Evolutionary conservation across 257 asterid genomes (phyloP), one percentile per base, ranked within the genome.

Genomic region (Fraxinus cuspidata): DNA sequence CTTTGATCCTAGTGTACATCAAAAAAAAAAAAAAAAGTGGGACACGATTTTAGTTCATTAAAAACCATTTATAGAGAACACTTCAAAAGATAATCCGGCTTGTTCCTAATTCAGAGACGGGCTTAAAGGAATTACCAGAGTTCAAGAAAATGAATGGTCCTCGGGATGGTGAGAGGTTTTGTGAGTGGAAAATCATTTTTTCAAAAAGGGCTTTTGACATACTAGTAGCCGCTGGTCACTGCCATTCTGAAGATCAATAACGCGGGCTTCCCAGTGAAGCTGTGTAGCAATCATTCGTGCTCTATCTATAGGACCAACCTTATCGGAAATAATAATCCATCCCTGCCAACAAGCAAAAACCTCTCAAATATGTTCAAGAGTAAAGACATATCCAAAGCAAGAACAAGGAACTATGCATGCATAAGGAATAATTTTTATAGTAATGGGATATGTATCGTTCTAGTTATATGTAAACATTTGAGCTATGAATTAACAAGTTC

Each of bases 181-280:
- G 27, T 94, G 31, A 16, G 16, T 28, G 58, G 77, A 51, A 40
- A 65, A 70, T 94, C 92, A 94, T 88, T 94, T 94, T 81, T 92
- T 89, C 82, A 85, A 58, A 51, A 92, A 94, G 70, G 95, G 98
- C 80, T 94, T 94, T 84, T 94, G 98, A 89, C 97, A 90, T 28
- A 94, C 85, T 25, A 94, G 93, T 74, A 92, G 81, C 76, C 98
- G 92, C 84, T 89, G 92, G 81, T 94, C 96, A 68, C 94, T 94
- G 79, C 98, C 98, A 34, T 92, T 87, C 80, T 88, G 92, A 68
- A 90, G 94, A 79, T 92, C 96, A 16, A 94, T 89, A 74, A 92
- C 92, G 31, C 98, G 90, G 74, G 97, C 94, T 81, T 94, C 98
- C 98, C 98, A 94, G 28, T 92, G 94, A 38, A 94, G 89, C 84